Evolutionary conservation across 768 basidiomycete species (phyloP).

Genomic region (Dentipellis fragilis): DNA sequence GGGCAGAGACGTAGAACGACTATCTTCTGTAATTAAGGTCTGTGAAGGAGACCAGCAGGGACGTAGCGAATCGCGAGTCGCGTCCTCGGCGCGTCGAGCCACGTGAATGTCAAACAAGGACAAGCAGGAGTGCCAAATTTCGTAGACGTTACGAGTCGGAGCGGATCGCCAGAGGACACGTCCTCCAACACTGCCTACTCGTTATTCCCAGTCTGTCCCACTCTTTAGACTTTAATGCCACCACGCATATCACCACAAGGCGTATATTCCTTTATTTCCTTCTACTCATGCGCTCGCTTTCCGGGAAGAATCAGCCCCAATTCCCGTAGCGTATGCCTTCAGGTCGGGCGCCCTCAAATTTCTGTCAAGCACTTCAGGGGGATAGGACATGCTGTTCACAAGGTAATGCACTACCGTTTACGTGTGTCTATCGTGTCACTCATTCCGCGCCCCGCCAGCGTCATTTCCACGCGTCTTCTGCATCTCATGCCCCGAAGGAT

Average conservation of each 20-base stretch:
- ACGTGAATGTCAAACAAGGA: neutral
- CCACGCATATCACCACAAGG: slow-evolving; percentile 30
- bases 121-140: neutral
- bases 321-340: slow-evolving; percentile 1
- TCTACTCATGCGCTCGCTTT: slow-evolving; percentile 44
- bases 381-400: slow-evolving; percentile 6
- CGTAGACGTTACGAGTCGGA: neutral
- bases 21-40: too few relatives aligned
- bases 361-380: neutral
- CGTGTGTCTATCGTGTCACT: slow-evolving; percentile 1
- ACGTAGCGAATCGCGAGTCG: too few relatives aligned
- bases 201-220: neutral
- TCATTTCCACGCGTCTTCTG: slow-evolving; percentile 59
- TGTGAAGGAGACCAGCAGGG: too few relatives aligned
- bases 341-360: neutral
- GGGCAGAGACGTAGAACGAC: too few relatives aligned
- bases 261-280: slow-evolving; percentile 24
- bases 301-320: slow-evolving; percentile 3
- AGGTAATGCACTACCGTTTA: slow-evolving; percentile 2
- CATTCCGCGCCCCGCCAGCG: slow-evolving; percentile 38
- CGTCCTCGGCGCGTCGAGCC: neutral
- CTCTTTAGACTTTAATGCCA: slow-evolving; percentile 29
- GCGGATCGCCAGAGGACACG: neutral
- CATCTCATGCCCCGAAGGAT: slow-evolving; percentile 51
- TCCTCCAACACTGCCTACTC: neutral